A percentile compares a stretch with the other conserved stretches of the same genome.
phyloP scores from a whole-genome alignment of 2,329 filamentous ascomycete species.

The Neocucurbitaria cava region DNA sequence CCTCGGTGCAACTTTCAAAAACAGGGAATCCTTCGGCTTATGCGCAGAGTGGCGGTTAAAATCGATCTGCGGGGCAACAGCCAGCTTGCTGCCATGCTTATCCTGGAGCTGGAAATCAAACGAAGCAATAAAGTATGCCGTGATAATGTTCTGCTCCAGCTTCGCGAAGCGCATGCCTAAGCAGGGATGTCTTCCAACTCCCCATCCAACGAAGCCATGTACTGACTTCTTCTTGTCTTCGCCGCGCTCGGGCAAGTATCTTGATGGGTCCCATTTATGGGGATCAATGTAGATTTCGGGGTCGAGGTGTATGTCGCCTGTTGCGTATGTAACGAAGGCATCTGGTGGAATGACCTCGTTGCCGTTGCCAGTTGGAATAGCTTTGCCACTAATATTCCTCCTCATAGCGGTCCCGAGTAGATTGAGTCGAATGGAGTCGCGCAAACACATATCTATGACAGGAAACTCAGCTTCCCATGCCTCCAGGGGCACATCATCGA shows the following conservation, averaged over 20 bases:
- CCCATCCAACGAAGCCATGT: constrained; percentile 49
- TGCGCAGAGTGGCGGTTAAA: constrained; percentile 49
- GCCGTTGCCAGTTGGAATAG: constrained; percentile 54
- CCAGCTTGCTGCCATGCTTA: constrained; percentile 43
- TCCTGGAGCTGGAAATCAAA: constrained; percentile 59
- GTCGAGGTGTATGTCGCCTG: constrained; percentile 60
- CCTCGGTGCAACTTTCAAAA: constrained; percentile 49
- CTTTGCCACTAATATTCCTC: constrained; percentile 57
- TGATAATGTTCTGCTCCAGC: constrained; percentile 60
- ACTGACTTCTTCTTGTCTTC: constrained; percentile 54
- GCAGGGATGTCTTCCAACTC: constrained; percentile 54
- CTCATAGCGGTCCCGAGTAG: constrained; percentile 59
- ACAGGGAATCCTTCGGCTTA: constrained; percentile 48
- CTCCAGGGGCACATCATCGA: constrained; percentile 57
- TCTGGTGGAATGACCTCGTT: constrained; percentile 58
- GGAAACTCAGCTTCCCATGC: constrained; percentile 65
- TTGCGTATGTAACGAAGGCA: constrained; percentile 55
- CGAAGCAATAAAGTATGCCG: constrained; percentile 57
- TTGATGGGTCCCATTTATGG: constrained; percentile 57
- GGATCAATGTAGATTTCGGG: constrained; percentile 59
- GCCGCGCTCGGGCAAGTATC: constrained; percentile 56
- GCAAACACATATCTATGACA: constrained; percentile 58
- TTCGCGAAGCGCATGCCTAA: constrained; percentile 58
- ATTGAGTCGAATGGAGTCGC: constrained; percentile 62
- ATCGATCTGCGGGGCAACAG: constrained; percentile 42